Evolutionary conservation across 1,139 yeast species (phyloP), one percentile per base, ranked within the genome.

Genomic region (Saccharomyces hybrid): DNA sequence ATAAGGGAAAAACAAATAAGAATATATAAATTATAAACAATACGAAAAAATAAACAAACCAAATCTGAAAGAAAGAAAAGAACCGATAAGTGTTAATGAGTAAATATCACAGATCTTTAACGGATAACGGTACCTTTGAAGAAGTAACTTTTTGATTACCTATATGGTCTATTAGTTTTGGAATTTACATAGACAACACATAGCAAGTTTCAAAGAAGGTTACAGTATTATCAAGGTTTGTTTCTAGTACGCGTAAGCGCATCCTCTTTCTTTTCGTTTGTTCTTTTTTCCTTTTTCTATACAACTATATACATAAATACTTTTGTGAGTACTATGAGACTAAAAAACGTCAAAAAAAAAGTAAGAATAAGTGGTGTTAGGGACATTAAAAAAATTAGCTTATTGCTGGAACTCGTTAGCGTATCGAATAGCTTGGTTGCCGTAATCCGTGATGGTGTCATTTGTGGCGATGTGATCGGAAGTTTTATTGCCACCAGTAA

Each of bases 361-460:
- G 42, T 14, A 34, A 14, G 42, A 34, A 34, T 34, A 19, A 34
- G 42, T 34, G 42, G 19, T 34, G 27, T 42, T 26, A 26, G 16
- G 42, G 42, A 34, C 42, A 34, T 34, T 34, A 34, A n/a, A 34
- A 34, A 34, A 34, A 34, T 9, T 14, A 11, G 6, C 16, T 38
- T 42, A 52, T 55, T 61, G 64, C 57, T 66, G 66, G 54, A 68
- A 68, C 51, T 68, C 71, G 48, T 66, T 64, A 9, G 67, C 71
- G 54, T 63, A 68, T 34, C 65, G 71, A 26, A 66, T 66, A 4
- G 71, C 71, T 57, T 68, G 71, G 52, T 63, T 62, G 4, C 68
- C 71, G 54, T 62, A 67, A 27, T 60, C 62, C 48, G 67, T 55
- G 27, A 68, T 62, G 5, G 69, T 56, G 44, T 65, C 70, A 32